phyloP scores from a whole-genome alignment of 2,329 filamentous ascomycete species.

The Colletotrichum spaethianum region DNA sequence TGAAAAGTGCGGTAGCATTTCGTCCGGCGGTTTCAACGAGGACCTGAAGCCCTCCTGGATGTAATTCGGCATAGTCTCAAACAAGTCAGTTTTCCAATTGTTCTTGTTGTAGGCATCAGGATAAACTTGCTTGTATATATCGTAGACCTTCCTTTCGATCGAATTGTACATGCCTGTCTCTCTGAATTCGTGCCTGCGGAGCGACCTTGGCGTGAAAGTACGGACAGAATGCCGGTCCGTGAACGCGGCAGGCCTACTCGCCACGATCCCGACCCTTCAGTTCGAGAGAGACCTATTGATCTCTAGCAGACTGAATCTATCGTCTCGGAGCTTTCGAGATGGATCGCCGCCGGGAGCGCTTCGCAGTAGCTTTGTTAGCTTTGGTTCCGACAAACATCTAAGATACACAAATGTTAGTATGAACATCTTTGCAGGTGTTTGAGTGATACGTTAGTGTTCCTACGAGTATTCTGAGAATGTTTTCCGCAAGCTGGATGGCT shows the following conservation, averaged over 20 bases:
- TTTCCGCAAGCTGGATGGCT: constrained; percentile 37
- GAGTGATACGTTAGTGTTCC: not conserved
- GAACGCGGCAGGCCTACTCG: not conserved
- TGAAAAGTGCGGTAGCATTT: constrained; percentile 34
- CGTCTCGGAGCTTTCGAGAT: not conserved
- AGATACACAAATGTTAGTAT: not conserved
- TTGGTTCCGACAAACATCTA: not conserved
- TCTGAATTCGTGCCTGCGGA: constrained; percentile 24
- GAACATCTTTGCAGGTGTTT: not conserved
- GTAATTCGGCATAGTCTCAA: constrained; percentile 37
- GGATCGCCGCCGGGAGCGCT: constrained; percentile 25
- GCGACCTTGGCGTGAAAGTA: not conserved
- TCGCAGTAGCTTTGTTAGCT: not conserved
- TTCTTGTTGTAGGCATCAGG: fast-evolving
- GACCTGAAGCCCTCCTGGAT: constrained; percentile 32
- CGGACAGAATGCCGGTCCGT: not conserved
- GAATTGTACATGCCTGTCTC: constrained; percentile 28
- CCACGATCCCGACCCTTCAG: constrained; percentile 18
- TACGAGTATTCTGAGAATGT: constrained; percentile 38
- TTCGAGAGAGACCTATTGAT: not conserved
- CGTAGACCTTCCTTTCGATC: constrained; percentile 37
- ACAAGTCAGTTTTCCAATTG: not conserved
- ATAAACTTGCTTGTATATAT: constrained; percentile 34
- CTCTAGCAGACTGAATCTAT: not conserved
- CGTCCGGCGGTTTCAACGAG: constrained; percentile 25